A percentile compares a stretch with the other conserved stretches of the same genome.
Evolutionary conservation across 1,284 basidiomycete species (phyloP).

Genomic region (Apiotrichum sp.): DNA sequence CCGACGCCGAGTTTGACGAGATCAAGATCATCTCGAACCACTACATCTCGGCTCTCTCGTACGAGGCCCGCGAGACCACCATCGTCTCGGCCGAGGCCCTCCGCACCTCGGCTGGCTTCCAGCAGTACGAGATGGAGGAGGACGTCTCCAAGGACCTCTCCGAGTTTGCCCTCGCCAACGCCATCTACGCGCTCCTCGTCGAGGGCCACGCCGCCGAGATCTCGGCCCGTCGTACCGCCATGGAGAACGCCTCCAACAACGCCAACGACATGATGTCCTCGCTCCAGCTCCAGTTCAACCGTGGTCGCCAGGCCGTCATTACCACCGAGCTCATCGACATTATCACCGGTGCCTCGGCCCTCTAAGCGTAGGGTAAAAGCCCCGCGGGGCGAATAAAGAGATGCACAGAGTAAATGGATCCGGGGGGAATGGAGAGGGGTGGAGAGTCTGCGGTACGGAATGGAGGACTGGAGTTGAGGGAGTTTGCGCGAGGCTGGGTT

Average conservation of each 20-base stretch:
- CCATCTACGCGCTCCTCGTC: constrained; percentile 87
- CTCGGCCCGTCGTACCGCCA: constrained; percentile 76
- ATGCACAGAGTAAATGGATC: constrained; percentile 13
- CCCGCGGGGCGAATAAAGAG: constrained; percentile 7
- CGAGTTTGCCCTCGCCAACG: constrained; percentile 95
- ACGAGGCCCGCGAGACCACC: constrained; percentile 71
- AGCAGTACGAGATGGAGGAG: constrained; percentile 91
- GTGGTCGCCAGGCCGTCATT: constrained; percentile 97
- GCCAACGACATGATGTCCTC: constrained; percentile 82
- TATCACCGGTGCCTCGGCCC: constrained; percentile 24
- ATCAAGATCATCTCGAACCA: constrained; percentile 87
- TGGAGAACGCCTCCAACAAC: constrained; percentile 99
- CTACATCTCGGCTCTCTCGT: constrained; percentile 89
- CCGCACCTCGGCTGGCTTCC: constrained; percentile 76
- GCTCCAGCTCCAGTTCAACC: constrained; percentile 92
- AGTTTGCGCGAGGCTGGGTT: too few relatives aligned
- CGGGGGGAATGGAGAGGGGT: background rate
- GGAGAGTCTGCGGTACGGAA: background rate
- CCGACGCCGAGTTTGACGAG: constrained; percentile 81
- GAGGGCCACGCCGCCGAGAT: constrained; percentile 94
- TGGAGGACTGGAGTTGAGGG: background rate
- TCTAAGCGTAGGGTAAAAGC: constrained; percentile 13
- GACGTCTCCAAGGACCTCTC: constrained; percentile 89
- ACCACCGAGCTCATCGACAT: constrained; percentile 33
- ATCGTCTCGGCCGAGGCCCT: constrained; percentile 75